These are phyloP conservation scores for Porcisia hertigi DNA, from an alignment of 208 protist species.

Conservation along the genomic window DNA sequence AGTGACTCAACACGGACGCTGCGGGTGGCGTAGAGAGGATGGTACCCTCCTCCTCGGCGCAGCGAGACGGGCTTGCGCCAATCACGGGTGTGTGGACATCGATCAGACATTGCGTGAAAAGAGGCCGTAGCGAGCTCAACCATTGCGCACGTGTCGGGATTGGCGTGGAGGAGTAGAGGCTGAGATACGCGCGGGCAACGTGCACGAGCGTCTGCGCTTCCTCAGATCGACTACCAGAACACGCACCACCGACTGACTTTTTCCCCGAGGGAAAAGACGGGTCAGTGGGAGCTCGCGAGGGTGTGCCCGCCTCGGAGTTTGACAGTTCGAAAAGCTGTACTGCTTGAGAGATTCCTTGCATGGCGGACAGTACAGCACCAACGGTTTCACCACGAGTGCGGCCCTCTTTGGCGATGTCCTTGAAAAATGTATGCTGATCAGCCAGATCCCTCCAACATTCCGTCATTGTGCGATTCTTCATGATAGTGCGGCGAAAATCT, in stretches of 20 bases:
- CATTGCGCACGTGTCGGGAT: conserved; percentile 50
- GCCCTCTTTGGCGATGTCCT: conserved; percentile 60
- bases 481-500: conserved; percentile 17
- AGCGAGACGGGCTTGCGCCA: background rate
- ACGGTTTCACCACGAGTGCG: conserved; percentile 38
- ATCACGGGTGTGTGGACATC: background rate
- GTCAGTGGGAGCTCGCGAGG: background rate
- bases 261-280: background rate
- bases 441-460: conserved; percentile 44
- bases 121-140: conserved; percentile 13
- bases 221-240: background rate
- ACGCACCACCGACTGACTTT: background rate
- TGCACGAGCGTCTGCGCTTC: conserved; percentile 25
- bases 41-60: background rate
- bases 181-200: conserved; percentile 34
- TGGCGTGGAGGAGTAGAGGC: conserved; percentile 51
- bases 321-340: conserved; percentile 11
- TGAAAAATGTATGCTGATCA: conserved; percentile 58
- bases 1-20: conserved; percentile 8
- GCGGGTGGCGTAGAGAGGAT: conserved; percentile 1
- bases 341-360: conserved; percentile 39
- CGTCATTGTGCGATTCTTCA: conserved; percentile 32
- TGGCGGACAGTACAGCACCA: conserved; percentile 41
- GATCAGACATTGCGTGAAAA: background rate
- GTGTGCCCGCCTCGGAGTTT: background rate